These are phyloP conservation scores for Thinopyrum elongatum DNA, from an alignment of 176 grass and related monocot species.

Conservation along the genomic window DNA sequence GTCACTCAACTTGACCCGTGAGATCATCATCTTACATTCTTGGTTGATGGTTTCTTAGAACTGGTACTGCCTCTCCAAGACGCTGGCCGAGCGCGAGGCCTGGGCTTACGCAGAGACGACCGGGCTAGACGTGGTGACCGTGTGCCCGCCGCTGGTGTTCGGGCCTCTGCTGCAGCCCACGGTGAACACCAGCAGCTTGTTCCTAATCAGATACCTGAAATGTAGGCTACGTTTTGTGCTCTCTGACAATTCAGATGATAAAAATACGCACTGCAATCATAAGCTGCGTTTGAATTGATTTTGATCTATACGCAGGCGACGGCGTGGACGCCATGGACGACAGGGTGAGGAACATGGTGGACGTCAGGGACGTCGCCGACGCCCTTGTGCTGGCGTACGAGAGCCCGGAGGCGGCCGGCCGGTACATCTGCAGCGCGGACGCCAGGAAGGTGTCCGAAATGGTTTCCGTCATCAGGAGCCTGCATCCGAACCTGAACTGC, in stretches of 20 bases:
- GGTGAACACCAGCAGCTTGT: conserved; percentile 51
- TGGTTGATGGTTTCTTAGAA: neutral
- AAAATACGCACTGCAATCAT: neutral
- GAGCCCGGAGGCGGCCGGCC: conserved; percentile 45
- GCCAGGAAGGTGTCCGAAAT: conserved; percentile 24
- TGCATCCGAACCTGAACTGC: conserved; percentile 45
- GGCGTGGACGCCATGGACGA: conserved; percentile 15
- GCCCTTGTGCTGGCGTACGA: conserved; percentile 55
- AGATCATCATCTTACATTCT: neutral
- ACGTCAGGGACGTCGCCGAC: conserved; percentile 63
- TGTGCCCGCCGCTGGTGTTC: conserved; percentile 50
- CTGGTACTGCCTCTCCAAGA: conserved; percentile 66
- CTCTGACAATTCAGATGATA: neutral
- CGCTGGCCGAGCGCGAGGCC: conserved; percentile 51
- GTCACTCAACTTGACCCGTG: neutral
- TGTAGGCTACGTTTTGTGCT: neutral
- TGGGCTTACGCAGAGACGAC: neutral
- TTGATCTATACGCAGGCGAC: conserved; percentile 16
- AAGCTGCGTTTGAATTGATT: neutral
- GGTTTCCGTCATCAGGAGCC: conserved; percentile 24
- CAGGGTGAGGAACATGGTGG: conserved; percentile 46
- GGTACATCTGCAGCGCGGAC: conserved; percentile 50
- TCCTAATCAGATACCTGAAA: conserved; percentile 41
- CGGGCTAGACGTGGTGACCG: conserved; percentile 41
- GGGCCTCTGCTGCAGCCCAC: conserved; percentile 64